Evolutionary conservation across 441 rosid genomes (phyloP).

Genomic region (Adansonia rubrostipa): DNA sequence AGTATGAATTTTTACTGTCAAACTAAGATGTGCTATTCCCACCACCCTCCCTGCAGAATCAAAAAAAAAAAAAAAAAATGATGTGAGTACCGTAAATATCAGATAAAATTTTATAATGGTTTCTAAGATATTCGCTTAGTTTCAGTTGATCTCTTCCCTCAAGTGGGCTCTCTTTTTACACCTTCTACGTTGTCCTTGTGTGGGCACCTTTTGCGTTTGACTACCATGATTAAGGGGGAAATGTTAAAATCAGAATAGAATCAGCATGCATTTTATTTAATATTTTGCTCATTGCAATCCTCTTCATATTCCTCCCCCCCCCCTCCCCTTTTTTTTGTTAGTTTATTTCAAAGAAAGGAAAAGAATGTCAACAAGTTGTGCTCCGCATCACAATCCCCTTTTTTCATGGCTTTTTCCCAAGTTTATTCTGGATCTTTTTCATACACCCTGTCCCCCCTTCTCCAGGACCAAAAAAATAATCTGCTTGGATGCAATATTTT

Average conservation of each 20-base stretch:
- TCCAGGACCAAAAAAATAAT: not conserved
- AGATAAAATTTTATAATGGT: not conserved
- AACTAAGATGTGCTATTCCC: not conserved
- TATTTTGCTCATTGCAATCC: not conserved
- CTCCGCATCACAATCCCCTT: not conserved
- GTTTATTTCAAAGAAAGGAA: slow-evolving; percentile 12
- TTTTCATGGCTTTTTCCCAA: not conserved
- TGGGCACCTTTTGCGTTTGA: not conserved
- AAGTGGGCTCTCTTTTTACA: not conserved
- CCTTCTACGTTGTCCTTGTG: not conserved
- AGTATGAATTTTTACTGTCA: not conserved
- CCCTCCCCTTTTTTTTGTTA: not conserved
- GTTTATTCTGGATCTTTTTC: slow-evolving; percentile 10
- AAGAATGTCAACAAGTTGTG: not conserved
- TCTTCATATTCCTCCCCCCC: not conserved
- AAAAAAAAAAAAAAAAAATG: too few relatives aligned
- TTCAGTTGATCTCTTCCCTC: slow-evolving; percentile 1
- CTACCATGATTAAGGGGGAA: not conserved
- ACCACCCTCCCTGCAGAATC: not conserved
- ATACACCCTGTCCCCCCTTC: not conserved
- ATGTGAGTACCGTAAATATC: not conserved
- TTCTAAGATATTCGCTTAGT: not conserved
- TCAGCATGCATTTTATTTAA: not conserved
- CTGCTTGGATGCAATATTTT: not conserved
- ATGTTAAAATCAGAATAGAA: not conserved